These are phyloP conservation scores for Grigorovia humatica DNA, from an alignment of 805 yeast species.

Conservation along the genomic window DNA sequence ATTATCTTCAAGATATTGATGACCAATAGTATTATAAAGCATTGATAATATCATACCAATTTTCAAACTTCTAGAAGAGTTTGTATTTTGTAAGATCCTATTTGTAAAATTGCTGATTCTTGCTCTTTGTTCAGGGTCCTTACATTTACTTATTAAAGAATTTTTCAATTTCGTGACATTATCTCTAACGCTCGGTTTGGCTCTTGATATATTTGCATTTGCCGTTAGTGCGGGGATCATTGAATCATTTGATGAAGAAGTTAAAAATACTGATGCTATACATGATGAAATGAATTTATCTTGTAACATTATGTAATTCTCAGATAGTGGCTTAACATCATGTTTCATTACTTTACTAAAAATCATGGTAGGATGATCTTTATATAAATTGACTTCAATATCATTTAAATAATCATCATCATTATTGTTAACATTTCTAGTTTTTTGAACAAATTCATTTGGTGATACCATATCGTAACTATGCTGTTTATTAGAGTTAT, in stretches of 20 bases:
- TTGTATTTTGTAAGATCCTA: conserved; percentile 19
- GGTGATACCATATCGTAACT: not conserved
- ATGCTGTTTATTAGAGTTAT: not conserved
- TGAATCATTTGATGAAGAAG: conserved; percentile 18
- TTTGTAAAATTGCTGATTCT: conserved; percentile 22
- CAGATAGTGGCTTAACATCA: conserved; percentile 27
- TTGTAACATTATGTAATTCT: conserved; percentile 22
- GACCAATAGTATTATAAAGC: conserved; percentile 15
- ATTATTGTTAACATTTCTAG: conserved; percentile 2
- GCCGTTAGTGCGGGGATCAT: conserved; percentile 24
- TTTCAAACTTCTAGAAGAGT: conserved; percentile 12
- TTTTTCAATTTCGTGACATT: conserved; percentile 19
- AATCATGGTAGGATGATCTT: conserved; percentile 21
- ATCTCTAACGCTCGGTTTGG: conserved; percentile 16
- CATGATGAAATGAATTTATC: conserved; percentile 23
- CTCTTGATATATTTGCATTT: conserved; percentile 19
- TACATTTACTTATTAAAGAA: conserved; percentile 16
- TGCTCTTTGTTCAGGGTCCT: conserved; percentile 13
- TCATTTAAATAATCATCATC: conserved; percentile 6
- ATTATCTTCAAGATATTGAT: conserved; percentile 21
- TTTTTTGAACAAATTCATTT: not conserved
- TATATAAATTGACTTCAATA: conserved; percentile 19
- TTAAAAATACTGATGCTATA: conserved; percentile 22
- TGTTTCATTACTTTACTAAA: conserved; percentile 24
- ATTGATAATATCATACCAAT: conserved; percentile 17